phyloP scores from a whole-genome alignment of 306 rosid genomes.

The Vigna angularis region DNA sequence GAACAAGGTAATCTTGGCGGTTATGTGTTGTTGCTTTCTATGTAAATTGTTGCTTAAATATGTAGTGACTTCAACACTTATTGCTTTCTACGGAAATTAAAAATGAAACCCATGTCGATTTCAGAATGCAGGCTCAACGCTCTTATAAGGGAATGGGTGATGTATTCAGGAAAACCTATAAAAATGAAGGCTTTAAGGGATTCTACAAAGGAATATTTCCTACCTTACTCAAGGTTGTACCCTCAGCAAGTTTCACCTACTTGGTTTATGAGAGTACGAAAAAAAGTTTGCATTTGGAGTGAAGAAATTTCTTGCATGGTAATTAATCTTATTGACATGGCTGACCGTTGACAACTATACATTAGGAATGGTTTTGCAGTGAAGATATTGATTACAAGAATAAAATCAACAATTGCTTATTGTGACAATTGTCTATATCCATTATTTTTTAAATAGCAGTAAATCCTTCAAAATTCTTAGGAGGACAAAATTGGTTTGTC shows the following conservation, averaged over 20 bases:
- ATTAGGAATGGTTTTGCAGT: slow-evolving; percentile 40
- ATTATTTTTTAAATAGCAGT: slow-evolving; percentile 45
- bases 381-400: slow-evolving; percentile 55
- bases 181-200: slow-evolving; percentile 77
- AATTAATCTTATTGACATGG: slow-evolving; percentile 50
- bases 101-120: slow-evolving; percentile 39
- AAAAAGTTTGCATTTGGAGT: slow-evolving; percentile 81
- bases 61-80: slow-evolving; percentile 32
- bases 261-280: slow-evolving; percentile 91
- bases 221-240: slow-evolving; percentile 91
- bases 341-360: slow-evolving; percentile 53
- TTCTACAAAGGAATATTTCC: slow-evolving; percentile 97
- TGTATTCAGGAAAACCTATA: slow-evolving; percentile 85
- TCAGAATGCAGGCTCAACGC: slow-evolving; percentile 95
- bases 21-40: not conserved
- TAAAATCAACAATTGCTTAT: slow-evolving; percentile 54
- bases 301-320: slow-evolving; percentile 43
- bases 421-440: slow-evolving; percentile 50
- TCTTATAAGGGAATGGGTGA: slow-evolving; percentile 77
- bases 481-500: slow-evolving; percentile 66
- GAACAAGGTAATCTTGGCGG: slow-evolving; percentile 73
- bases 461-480: slow-evolving; percentile 48
- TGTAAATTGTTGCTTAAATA: slow-evolving; percentile 27
- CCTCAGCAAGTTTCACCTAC: slow-evolving; percentile 93
- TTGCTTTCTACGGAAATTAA: slow-evolving; percentile 29